Percentiles rank a stretch among this genome's conserved stretches.
phyloP scores from a whole-genome alignment of 2,329 filamentous ascomycete genomes.

The Talaromyces islandicus region DNA sequence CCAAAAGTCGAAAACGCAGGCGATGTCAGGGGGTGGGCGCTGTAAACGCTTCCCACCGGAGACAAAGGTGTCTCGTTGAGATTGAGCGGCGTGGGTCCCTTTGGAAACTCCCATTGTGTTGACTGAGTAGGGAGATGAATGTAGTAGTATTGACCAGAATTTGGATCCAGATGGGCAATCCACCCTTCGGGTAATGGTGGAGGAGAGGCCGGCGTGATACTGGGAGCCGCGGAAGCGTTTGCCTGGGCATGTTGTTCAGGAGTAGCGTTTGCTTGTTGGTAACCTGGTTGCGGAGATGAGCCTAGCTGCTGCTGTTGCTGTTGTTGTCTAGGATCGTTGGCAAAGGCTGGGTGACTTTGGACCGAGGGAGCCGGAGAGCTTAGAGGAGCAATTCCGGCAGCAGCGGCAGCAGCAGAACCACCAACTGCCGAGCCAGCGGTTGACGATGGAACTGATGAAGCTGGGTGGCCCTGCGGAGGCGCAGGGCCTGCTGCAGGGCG shows the following conservation, averaged over 20 bases:
- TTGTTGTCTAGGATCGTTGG: conserved; percentile 65
- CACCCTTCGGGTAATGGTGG: conserved; percentile 94
- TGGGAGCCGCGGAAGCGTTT: conserved; percentile 29
- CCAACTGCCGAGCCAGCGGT: conserved; percentile 13
- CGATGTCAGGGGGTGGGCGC: conserved; percentile 62
- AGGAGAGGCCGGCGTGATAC: conserved; percentile 68
- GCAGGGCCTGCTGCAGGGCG: conserved; percentile 34
- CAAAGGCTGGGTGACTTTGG: conserved; percentile 77
- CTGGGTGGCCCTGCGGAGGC: conserved; percentile 20
- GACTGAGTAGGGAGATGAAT: conserved; percentile 93
- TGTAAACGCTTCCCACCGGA: conserved; percentile 70
- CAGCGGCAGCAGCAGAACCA: conserved; percentile 8
- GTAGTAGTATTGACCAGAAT: conserved; percentile 97
- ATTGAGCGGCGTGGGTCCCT: conserved; percentile 83
- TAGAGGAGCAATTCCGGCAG: conserved; percentile 8
- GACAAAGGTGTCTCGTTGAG: conserved; percentile 78
- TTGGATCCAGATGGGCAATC: conserved; percentile 94
- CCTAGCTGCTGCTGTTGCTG: conserved; percentile 29
- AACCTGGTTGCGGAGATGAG: conserved; percentile 34
- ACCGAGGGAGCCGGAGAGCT: conserved; percentile 25
- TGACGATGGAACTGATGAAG: conserved; percentile 18
- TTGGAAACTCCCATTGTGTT: conserved; percentile 98
- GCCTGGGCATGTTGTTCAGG: conserved; percentile 21
- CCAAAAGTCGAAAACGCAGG: conserved; percentile 55
- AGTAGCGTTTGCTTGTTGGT: conserved; percentile 20